Evolutionary conservation across 345 rosid species (phyloP).

Genomic region (Aquilaria malaccensis): DNA sequence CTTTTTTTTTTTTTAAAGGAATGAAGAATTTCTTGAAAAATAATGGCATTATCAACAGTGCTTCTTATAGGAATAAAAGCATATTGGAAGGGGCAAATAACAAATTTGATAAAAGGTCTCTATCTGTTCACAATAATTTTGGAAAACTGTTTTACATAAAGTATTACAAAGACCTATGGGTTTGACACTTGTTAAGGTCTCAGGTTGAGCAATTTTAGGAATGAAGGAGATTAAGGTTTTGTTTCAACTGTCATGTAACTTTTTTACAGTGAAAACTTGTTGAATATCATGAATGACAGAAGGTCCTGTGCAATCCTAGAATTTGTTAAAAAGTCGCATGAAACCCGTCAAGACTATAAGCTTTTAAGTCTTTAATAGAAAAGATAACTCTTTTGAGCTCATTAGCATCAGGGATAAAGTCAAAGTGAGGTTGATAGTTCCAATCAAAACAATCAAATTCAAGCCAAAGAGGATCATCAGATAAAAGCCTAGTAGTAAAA

Average conservation of each 20-base stretch:
- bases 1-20: background rate
- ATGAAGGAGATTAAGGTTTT: background rate
- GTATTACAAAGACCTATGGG: background rate
- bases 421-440: background rate
- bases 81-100: background rate
- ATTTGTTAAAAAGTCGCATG: background rate
- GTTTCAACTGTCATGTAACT: background rate
- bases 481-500: background rate
- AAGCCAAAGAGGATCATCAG: background rate
- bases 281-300: background rate
- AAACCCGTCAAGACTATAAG: background rate
- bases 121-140: background rate
- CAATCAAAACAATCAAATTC: too few species aligned
- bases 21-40: background rate
- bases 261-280: too few species aligned
- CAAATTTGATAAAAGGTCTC: background rate
- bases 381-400: background rate
- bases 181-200: background rate
- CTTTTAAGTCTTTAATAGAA: too few species aligned
- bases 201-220: background rate
- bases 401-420: background rate
- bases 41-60: background rate
- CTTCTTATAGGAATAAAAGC: background rate
- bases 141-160: background rate
- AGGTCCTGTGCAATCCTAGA: background rate